Conservation (phyloP, 2,329 filamentous ascomycete genomes). For the Fusarium dlaminii region DNA sequence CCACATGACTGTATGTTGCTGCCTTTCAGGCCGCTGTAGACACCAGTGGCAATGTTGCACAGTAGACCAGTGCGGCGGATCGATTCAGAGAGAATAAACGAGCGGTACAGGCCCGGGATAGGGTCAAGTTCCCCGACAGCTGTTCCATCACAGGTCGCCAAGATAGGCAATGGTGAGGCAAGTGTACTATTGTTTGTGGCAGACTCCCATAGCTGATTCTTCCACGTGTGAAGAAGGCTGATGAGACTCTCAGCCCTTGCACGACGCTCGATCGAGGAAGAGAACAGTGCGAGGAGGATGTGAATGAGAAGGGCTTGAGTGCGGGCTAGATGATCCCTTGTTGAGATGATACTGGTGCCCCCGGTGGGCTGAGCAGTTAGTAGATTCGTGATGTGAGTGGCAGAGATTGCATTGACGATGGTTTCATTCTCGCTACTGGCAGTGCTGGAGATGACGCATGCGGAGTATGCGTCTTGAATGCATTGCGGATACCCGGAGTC, state of each 20-base stretch:
- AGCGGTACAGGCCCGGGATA: neutral
- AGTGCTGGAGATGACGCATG: neutral
- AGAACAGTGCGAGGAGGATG: neutral
- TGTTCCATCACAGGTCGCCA: fast-evolving
- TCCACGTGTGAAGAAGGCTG: neutral
- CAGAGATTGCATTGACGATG: neutral
- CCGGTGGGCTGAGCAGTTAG: fast-evolving
- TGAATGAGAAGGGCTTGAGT: neutral
- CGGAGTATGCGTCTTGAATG: neutral
- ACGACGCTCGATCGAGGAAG: neutral
- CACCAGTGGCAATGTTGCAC: neutral
- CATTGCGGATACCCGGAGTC: neutral
- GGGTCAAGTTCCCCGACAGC: neutral
- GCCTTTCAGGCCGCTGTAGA: neutral
- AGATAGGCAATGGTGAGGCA: neutral
- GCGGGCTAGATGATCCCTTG: neutral
- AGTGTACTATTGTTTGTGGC: neutral
- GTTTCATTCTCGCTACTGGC: neutral
- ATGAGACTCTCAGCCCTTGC: neutral
- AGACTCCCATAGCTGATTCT: neutral
- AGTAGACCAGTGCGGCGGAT: neutral
- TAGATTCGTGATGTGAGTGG: neutral
- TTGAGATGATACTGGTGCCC: fast-evolving
- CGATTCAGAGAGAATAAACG: neutral
- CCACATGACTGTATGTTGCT: neutral